These are phyloP conservation scores for Aspergillus hiratsukae DNA, from an alignment of 2,329 filamentous ascomycete genomes.

Conservation along the genomic window DNA sequence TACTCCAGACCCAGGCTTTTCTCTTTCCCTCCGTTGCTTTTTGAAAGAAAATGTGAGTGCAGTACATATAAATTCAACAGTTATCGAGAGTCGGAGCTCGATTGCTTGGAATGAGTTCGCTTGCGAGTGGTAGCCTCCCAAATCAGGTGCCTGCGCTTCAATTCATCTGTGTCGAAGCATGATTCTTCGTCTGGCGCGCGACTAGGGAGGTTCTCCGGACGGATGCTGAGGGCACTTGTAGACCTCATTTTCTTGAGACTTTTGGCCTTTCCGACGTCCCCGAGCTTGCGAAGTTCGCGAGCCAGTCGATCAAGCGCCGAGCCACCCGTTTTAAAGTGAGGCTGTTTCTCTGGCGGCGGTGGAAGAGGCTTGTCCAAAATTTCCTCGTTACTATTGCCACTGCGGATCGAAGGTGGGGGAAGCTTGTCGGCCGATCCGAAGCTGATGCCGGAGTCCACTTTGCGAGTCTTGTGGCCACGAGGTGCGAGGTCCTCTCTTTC, in stretches of 20 bases:
- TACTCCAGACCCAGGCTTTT: slow-evolving; percentile 1
- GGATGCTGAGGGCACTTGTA: slow-evolving; percentile 48
- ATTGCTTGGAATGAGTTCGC: slow-evolving; percentile 22
- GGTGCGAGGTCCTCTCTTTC: slow-evolving; percentile 23
- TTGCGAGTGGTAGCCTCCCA: slow-evolving; percentile 44
- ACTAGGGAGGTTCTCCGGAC: slow-evolving; percentile 27
- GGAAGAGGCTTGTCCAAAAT: slow-evolving; percentile 41
- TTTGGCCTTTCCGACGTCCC: slow-evolving; percentile 23
- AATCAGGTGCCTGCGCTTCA: slow-evolving; percentile 44
- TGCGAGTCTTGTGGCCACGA: slow-evolving; percentile 46
- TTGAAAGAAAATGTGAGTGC: slow-evolving; percentile 1
- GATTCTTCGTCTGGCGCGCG: slow-evolving; percentile 34
- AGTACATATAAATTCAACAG: not conserved
- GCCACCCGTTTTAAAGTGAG: slow-evolving; percentile 29
- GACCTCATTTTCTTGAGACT: slow-evolving; percentile 48
- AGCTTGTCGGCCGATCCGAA: slow-evolving; percentile 43
- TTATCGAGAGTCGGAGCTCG: slow-evolving; percentile 15
- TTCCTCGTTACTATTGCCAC: slow-evolving; percentile 27
- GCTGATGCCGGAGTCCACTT: slow-evolving; percentile 61
- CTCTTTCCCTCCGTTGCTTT: not conserved
- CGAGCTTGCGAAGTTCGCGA: slow-evolving; percentile 52
- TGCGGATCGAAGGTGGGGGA: slow-evolving; percentile 38
- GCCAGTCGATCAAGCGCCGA: slow-evolving; percentile 58
- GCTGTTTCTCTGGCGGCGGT: slow-evolving; percentile 26
- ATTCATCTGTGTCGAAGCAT: slow-evolving; percentile 47